Base-by-base conservation (phyloP, 2,329 filamentous ascomycete genomes). In the Monilinia polystroma region DNA sequence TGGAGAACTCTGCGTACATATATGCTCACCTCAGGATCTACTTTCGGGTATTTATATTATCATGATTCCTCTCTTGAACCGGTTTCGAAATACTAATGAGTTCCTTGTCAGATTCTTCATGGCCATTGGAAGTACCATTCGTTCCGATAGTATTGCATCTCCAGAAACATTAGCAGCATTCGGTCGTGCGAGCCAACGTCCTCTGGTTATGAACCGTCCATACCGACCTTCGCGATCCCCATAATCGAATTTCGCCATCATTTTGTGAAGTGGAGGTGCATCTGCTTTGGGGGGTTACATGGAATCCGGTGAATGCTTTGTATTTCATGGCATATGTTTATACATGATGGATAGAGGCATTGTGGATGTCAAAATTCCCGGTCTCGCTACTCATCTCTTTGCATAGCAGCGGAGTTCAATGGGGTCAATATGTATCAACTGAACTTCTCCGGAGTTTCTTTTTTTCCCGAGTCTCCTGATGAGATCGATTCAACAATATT, bases 121-220 rank as follows among this genome's bases (percentile, higher is more conserved):
- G 95, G 94, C 92, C 67, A 97, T 99, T 73, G 95, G 95, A 73
- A 97, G 92, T 74, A 93, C 96, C 55, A 97, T 99, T 75, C 90
- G 95, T 76, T 93, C 92, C 68, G 95, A 99, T 74, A 88, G 74
- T 8, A 69, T 91, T 71, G 63, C 63, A 59, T 91, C 92, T 54
- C 88, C 90, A 49, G 88, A 91, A 74, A 83, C 89, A 68, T 84
- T 87, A 72, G 86, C 93, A 77, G 87, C 91, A 67, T 97, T 94
- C 81, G 85, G 87, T 72, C 86, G 87, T 77, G 88, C 91, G 62
- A 87, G 89, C 72, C 84, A 90, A 74, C 85, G 87, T 70, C 92
- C 93, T 32, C 87, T 94, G 74, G 87, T 96, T 70, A 82, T 86
- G 72, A 70, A 71, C 56, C 72, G 74, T 64, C 70, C 66, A 66